Conservation (phyloP, 2,329 filamentous ascomycete genomes). For the Colletotrichum chlorophyti region DNA sequence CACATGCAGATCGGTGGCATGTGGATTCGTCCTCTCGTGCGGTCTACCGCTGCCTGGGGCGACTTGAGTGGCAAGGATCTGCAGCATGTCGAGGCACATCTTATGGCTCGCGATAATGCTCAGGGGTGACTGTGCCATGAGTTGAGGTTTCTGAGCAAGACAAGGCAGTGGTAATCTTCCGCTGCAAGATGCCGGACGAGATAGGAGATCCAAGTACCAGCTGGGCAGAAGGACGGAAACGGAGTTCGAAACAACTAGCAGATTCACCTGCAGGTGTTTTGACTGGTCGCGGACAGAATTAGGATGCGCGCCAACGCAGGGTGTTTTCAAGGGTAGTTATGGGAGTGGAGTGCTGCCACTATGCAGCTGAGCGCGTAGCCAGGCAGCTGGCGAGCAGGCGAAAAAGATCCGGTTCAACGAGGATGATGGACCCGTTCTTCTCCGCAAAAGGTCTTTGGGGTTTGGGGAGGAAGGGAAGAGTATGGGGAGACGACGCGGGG, state of each 20-base stretch:
- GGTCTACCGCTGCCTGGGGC: too few relatives aligned
- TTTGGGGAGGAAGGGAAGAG: slow-evolving; percentile 14
- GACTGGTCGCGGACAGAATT: slow-evolving; percentile 4
- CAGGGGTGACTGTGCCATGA: not conserved
- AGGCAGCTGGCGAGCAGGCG: slow-evolving; percentile 6
- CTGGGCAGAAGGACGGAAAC: slow-evolving; percentile 2
- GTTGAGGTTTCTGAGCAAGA: not conserved
- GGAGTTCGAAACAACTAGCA: slow-evolving; percentile 11
- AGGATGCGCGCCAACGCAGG: not conserved
- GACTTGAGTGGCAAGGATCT: too few relatives aligned
- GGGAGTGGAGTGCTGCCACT: slow-evolving; percentile 8
- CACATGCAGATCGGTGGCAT: too few relatives aligned
- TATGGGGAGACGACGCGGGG: slow-evolving; percentile 14
- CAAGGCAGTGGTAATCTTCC: not conserved
- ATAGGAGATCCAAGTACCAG: too few relatives aligned
- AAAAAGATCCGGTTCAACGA: slow-evolving; percentile 19
- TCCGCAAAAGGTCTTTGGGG: slow-evolving; percentile 23
- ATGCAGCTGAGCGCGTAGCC: not conserved
- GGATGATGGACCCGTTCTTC: slow-evolving; percentile 10
- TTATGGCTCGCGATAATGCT: not conserved
- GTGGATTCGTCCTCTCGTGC: too few relatives aligned
- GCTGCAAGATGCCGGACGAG: slow-evolving; percentile 4
- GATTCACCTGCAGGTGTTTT: slow-evolving; percentile 20
- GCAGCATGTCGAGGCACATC: too few relatives aligned
- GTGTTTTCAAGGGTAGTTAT: slow-evolving; percentile 11